phyloP scores from a whole-genome alignment of 225 moss, liverwort and hornwort species.

The Sphagnum contortum region DNA sequence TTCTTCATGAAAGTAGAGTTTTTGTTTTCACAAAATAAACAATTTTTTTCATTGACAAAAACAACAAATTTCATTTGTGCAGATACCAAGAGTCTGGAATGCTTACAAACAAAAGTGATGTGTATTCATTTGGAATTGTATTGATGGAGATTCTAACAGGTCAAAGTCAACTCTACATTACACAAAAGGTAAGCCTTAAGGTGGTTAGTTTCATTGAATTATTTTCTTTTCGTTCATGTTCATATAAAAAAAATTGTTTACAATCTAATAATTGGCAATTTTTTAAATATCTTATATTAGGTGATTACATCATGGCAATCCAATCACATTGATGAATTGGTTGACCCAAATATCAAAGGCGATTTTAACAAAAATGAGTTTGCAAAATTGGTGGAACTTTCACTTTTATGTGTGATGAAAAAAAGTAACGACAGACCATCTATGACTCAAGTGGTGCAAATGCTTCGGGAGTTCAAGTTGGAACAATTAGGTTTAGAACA shows the following conservation, averaged over 20 bases:
- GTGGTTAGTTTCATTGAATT: neutral
- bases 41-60: neutral
- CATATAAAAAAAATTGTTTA: neutral
- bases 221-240: neutral
- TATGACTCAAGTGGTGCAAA: slow-evolving; percentile 43
- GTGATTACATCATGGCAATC: slow-evolving; percentile 17
- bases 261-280: neutral
- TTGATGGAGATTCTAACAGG: slow-evolving; percentile 40
- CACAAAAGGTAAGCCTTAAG: slow-evolving; percentile 8
- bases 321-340: slow-evolving; percentile 13
- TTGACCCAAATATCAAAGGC: slow-evolving; percentile 17
- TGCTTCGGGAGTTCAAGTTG: slow-evolving; percentile 31
- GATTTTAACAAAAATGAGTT: slow-evolving; percentile 17
- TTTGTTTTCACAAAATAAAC: neutral
- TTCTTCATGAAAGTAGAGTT: no score
- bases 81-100: slow-evolving; percentile 30
- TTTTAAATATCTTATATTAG: slow-evolving; percentile 6
- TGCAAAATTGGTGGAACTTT: slow-evolving; percentile 22
- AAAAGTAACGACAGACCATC: slow-evolving; percentile 29
- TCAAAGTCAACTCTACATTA: slow-evolving; percentile 5
- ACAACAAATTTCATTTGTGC: slow-evolving; percentile 1
- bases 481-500: slow-evolving; percentile 5
- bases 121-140: slow-evolving; percentile 48
- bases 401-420: slow-evolving; percentile 26
- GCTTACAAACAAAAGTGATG: slow-evolving; percentile 49